Conservation (phyloP, 2,329 filamentous ascomycete genomes). For the Alternaria atra region DNA sequence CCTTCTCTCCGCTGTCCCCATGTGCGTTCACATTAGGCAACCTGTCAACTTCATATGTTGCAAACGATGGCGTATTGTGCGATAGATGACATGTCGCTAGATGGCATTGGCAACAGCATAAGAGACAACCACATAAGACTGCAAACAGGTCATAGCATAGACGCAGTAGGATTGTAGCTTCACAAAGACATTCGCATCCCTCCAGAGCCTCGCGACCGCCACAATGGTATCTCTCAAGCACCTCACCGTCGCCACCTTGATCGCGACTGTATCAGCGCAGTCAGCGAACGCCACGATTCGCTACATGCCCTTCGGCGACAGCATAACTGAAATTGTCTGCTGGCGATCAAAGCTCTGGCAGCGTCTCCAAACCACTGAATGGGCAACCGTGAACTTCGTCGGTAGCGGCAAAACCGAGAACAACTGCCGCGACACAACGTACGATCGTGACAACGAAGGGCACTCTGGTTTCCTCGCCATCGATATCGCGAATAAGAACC, state of each 20-base stretch:
- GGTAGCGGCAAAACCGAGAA: constrained; percentile 42
- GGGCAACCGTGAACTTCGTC: constrained; percentile 52
- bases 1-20: neutral
- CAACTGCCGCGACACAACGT: constrained; percentile 50
- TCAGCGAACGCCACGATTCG: constrained; percentile 28
- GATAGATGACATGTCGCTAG: neutral
- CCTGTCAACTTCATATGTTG: neutral
- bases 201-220: neutral
- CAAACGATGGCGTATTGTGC: neutral
- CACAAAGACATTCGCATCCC: neutral
- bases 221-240: constrained; percentile 33
- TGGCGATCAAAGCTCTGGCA: constrained; percentile 57
- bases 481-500: constrained; percentile 55
- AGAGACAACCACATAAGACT: neutral
- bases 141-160: too few species aligned
- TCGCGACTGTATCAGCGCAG: constrained; percentile 22
- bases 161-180: neutral
- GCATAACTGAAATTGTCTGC: constrained; percentile 57
- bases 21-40: neutral
- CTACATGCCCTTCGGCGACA: constrained; percentile 58
- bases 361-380: constrained; percentile 53
- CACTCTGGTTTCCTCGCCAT: constrained; percentile 57
- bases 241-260: constrained; percentile 23
- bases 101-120: neutral
- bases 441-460: constrained; percentile 57